Conservation (phyloP, 495 filamentous ascomycete genomes). For the Trichoderma reesei region DNA sequence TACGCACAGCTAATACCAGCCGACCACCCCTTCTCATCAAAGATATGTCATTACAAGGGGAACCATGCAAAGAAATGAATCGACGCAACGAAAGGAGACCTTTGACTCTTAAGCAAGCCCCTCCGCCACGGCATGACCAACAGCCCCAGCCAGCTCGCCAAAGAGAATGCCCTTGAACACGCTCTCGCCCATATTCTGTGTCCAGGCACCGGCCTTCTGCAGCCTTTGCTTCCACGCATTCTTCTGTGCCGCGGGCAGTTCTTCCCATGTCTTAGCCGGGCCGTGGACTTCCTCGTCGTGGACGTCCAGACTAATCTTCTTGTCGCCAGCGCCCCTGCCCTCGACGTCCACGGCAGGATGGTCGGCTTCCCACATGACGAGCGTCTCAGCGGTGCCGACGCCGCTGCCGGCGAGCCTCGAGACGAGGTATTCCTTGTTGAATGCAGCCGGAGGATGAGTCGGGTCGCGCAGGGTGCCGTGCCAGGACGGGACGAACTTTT, state of each 20-base stretch:
- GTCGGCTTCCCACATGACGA: conserved; percentile 19
- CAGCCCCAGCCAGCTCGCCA: conserved; percentile 49
- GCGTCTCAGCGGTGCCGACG: conserved; percentile 16
- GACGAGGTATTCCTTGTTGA: conserved; percentile 16
- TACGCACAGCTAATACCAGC: too few relatives aligned
- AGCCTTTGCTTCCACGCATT: conserved; percentile 59
- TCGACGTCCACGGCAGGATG: not conserved
- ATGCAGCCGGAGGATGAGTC: not conserved
- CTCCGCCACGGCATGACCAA: conserved; percentile 40
- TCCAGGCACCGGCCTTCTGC: conserved; percentile 62
- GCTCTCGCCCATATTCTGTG: conserved; percentile 57
- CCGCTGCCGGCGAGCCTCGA: conserved; percentile 13
- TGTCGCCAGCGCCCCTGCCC: not conserved
- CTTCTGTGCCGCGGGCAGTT: conserved; percentile 48
- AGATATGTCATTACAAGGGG: not conserved
- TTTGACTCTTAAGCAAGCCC: not conserved
- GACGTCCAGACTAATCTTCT: conserved; percentile 19
- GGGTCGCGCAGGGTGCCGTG: conserved; percentile 10
- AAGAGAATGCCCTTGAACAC: conserved; percentile 70
- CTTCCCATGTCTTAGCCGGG: conserved; percentile 52
- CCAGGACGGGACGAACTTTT: conserved; percentile 17
- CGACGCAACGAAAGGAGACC: not conserved
- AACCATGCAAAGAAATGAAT: too few relatives aligned
- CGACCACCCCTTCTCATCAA: too few relatives aligned
- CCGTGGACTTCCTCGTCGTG: conserved; percentile 37